phyloP scores from a whole-genome alignment of 371 early-diverging fungal genomes.

The Mucor plumbeus region DNA sequence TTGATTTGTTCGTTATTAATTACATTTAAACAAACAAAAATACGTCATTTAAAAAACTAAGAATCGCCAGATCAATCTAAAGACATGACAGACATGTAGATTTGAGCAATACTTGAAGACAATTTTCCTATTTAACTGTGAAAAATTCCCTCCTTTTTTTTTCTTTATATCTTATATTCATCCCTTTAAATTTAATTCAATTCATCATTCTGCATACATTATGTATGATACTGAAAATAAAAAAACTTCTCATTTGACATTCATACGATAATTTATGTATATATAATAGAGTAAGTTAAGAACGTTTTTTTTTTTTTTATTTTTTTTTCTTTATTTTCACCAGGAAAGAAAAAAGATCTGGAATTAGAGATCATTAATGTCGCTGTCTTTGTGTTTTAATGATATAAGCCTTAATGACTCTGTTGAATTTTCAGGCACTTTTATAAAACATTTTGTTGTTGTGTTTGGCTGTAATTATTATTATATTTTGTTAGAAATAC shows the following conservation, averaged over 20 bases:
- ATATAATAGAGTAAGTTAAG: neutral
- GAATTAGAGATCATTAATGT: neutral
- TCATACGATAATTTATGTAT: neutral
- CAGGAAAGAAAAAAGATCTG: neutral
- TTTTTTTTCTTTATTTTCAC: neutral
- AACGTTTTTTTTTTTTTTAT: neutral
- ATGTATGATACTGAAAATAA: neutral
- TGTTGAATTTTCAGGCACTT: neutral
- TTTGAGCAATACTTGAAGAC: too few species aligned
- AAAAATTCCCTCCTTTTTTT: neutral
- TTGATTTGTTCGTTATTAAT: too few species aligned
- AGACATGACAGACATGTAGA: too few species aligned
- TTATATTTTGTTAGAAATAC: neutral
- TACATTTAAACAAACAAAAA: too few species aligned
- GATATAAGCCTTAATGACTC: neutral
- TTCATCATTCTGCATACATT: constrained; percentile 4
- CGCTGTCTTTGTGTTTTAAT: neutral
- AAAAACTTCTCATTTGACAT: constrained; percentile 4
- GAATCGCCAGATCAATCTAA: too few species aligned
- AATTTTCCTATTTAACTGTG: too few species aligned
- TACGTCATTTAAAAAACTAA: too few species aligned
- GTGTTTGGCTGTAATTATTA: neutral
- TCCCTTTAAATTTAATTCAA: constrained; percentile 7
- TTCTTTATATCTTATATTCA: neutral
- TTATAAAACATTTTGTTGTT: constrained; percentile 3